These are phyloP conservation scores for Picea abies DNA, from an alignment of 83 land plant genomes.

Conservation along the genomic window DNA sequence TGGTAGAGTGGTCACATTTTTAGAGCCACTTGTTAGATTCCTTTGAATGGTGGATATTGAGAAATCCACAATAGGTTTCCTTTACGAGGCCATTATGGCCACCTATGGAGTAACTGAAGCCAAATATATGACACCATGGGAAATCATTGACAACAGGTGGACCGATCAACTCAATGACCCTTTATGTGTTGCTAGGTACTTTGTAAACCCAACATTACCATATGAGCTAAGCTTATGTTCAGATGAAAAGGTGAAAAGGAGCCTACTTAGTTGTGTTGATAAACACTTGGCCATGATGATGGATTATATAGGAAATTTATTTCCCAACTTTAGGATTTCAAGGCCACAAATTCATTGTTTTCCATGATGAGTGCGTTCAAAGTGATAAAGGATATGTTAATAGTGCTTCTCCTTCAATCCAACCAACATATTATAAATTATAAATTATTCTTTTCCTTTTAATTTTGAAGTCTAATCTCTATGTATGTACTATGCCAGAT, in stretches of 20 bases:
- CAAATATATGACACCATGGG: background rate
- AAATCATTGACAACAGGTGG: background rate
- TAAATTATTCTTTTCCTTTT: no score
- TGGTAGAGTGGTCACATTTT: background rate
- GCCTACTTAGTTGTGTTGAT: background rate
- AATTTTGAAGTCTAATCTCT: no score
- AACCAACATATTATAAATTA: no score
- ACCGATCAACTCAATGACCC: background rate
- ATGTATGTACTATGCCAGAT: no score
- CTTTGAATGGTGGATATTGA: background rate
- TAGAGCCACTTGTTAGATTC: background rate
- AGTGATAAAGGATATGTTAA: no score
- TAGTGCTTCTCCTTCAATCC: no score
- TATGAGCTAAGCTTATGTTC: no score
- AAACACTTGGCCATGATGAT: no score
- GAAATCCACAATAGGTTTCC: background rate
- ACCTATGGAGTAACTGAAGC: slow-evolving; percentile 23
- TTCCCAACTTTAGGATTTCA: no score
- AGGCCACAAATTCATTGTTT: no score
- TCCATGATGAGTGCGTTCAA: no score
- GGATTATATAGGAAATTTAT: no score
- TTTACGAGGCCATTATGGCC: slow-evolving; percentile 9
- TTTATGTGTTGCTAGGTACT: background rate
- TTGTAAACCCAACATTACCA: background rate
- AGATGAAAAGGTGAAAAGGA: background rate